phyloP scores from a whole-genome alignment of 345 rosid genomes.

The Conringia planisiliqua region DNA sequence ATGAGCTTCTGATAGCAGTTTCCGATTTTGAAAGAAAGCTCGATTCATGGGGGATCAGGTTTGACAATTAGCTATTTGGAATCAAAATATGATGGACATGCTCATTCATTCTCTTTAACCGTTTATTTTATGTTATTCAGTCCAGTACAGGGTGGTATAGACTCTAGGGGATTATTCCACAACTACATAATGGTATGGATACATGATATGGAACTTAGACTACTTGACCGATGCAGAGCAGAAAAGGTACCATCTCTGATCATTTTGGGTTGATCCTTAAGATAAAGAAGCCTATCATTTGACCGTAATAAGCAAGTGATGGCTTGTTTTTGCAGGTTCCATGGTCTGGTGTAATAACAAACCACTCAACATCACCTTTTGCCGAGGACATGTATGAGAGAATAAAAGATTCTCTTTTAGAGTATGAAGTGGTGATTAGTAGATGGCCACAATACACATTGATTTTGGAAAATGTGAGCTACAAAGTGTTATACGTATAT shows the following conservation, averaged over 20 bases:
- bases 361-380: slow-evolving; percentile 87
- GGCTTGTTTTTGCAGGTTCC: slow-evolving; percentile 53
- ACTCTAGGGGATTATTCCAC: slow-evolving; percentile 72
- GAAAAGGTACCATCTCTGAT: slow-evolving; percentile 62
- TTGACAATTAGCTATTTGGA: slow-evolving; percentile 21
- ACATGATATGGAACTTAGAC: slow-evolving; percentile 85
- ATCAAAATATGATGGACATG: slow-evolving; percentile 1
- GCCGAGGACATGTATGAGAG: slow-evolving; percentile 93
- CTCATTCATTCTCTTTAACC: background rate
- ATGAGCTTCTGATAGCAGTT: slow-evolving; percentile 79
- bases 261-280: background rate
- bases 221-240: slow-evolving; percentile 84
- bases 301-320: background rate
- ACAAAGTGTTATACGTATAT: background rate
- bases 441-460: slow-evolving; percentile 92
- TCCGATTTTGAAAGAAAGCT: slow-evolving; percentile 86
- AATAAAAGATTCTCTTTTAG: slow-evolving; percentile 61
- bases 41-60: slow-evolving; percentile 84
- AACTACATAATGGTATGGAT: slow-evolving; percentile 86
- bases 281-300: background rate
- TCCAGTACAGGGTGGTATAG: slow-evolving; percentile 77
- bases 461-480: slow-evolving; percentile 76
- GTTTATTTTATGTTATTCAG: slow-evolving; percentile 40
- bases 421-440: slow-evolving; percentile 84
- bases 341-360: slow-evolving; percentile 82